Base-by-base conservation (phyloP, 805 yeast species). In the Hanseniaspora lindneri region DNA sequence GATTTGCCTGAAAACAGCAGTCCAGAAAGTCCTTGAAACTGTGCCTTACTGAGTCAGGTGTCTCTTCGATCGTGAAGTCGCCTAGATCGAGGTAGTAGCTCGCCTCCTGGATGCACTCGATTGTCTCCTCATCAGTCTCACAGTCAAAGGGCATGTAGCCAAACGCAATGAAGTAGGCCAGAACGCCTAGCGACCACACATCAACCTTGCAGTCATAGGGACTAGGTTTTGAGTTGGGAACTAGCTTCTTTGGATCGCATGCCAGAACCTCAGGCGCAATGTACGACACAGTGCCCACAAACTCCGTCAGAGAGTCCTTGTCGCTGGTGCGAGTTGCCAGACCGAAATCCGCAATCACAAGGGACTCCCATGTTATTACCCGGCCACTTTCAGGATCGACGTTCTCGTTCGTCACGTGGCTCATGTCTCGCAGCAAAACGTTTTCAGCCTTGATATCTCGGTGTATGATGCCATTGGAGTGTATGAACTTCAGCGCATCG, bases 91-190 rank as follows among this genome's bases (percentile, higher is more conserved):
- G 77, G 49, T 67, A 65, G 56, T 68, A 79, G 51, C 80, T 81
- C n/a, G 72, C 77, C 13, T 59, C 66, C 20, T 58, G 50, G n/a
- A 81, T 80, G 30, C 84, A 83, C 35, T 75, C 71, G 55, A 72
- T 69, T 11, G 86, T 83, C 57, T 81, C 87, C 1, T 71, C 72
- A 34, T 79, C 79, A 5, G 76, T 72, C 44, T 80, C 87, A 53
- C 87, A 76, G 56, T 81, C 88, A 60, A 81, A 81, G 1, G 89
- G 89, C 64, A 81, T 75, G 58, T 80, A 82, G 2, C 88, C 88
- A 52, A 81, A 72, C 14, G 79, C 69, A 72, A 80, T 72, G 55
- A 81, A 80, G 59, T 80, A 82, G 1, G 80, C 71, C 29, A 80
- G 66, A 2, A 81, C 86, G 2, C 88, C 89, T 24, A 81, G 66